Evolutionary conservation across 2,329 filamentous ascomycete genomes (phyloP).

Genomic region (Incumbomyces delicatus): DNA sequence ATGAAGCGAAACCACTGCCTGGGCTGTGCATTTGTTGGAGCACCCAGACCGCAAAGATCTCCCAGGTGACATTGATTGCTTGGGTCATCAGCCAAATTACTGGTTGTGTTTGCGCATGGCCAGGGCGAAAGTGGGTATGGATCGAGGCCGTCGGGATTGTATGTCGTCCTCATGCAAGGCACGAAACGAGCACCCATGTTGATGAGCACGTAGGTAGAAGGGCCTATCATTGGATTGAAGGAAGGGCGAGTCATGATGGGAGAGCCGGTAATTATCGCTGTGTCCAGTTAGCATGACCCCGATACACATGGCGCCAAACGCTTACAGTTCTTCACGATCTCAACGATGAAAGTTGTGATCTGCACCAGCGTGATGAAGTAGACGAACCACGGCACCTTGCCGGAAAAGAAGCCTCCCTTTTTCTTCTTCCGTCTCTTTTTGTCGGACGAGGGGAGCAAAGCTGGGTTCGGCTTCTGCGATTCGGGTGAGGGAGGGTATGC

Average conservation of each 20-base stretch:
- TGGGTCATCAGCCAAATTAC: constrained; percentile 38
- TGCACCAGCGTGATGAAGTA: constrained; percentile 71
- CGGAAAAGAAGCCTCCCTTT: constrained; percentile 46
- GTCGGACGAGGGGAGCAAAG: constrained; percentile 13
- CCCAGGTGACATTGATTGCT: constrained; percentile 60
- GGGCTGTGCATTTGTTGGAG: constrained; percentile 63
- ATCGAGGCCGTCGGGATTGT: constrained; percentile 23
- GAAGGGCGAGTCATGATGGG: constrained; percentile 60
- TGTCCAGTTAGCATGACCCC: constrained; percentile 7
- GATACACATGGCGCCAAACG: constrained; percentile 8
- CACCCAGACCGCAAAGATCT: constrained; percentile 73
- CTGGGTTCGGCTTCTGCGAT: constrained; percentile 33
- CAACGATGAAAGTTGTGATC: constrained; percentile 75
- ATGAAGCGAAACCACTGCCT: constrained; percentile 98
- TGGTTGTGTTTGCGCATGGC: constrained; percentile 74
- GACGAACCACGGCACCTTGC: constrained; percentile 65
- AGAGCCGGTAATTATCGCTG: constrained; percentile 66
- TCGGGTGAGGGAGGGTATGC: constrained; percentile 45
- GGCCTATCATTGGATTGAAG: constrained; percentile 97
- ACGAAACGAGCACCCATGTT: constrained; percentile 93
- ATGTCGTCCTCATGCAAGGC: constrained; percentile 80
- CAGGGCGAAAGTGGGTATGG: constrained; percentile 35
- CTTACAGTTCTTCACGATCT: constrained; percentile 75
- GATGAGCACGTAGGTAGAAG: constrained; percentile 80
- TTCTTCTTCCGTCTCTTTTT: constrained; percentile 21